Conservation (phyloP, 1,139 yeast genomes). For the Kodamaea sp. region DNA sequence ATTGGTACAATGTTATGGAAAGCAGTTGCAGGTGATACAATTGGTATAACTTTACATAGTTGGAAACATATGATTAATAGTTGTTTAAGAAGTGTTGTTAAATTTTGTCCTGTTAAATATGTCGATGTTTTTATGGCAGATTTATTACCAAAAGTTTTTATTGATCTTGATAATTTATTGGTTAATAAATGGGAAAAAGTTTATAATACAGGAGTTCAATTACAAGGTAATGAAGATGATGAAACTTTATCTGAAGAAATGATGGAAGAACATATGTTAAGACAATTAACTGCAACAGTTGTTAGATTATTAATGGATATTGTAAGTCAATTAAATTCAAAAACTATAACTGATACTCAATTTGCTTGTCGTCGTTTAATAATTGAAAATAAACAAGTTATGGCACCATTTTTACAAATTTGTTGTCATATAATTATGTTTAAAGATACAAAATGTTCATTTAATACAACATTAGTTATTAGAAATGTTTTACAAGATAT, state of each 20-base stretch:
- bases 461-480: constrained; percentile 79
- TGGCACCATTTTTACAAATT: constrained; percentile 76
- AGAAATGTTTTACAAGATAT: constrained; percentile 67
- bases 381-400: constrained; percentile 57
- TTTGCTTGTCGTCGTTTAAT: constrained; percentile 62
- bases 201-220: constrained; percentile 63
- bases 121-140: constrained; percentile 70
- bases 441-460: constrained; percentile 89
- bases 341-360: constrained; percentile 53
- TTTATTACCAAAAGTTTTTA: constrained; percentile 71
- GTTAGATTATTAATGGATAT: constrained; percentile 85
- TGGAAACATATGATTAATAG: constrained; percentile 96
- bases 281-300: constrained; percentile 93
- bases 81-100: constrained; percentile 79
- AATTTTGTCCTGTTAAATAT: constrained; percentile 76
- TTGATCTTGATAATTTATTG: constrained; percentile 67
- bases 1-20: constrained; percentile 76
- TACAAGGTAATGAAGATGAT: constrained; percentile 69
- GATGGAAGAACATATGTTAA: constrained; percentile 93
- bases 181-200: constrained; percentile 73
- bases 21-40: constrained; percentile 80
- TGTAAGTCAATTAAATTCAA: constrained; percentile 65
- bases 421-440: constrained; percentile 75
- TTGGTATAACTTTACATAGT: constrained; percentile 87
- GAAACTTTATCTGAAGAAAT: constrained; percentile 92